These are phyloP conservation scores for Fonsecaea pugnacius DNA, from an alignment of 2,329 filamentous ascomycete species.

Conservation along the genomic window DNA sequence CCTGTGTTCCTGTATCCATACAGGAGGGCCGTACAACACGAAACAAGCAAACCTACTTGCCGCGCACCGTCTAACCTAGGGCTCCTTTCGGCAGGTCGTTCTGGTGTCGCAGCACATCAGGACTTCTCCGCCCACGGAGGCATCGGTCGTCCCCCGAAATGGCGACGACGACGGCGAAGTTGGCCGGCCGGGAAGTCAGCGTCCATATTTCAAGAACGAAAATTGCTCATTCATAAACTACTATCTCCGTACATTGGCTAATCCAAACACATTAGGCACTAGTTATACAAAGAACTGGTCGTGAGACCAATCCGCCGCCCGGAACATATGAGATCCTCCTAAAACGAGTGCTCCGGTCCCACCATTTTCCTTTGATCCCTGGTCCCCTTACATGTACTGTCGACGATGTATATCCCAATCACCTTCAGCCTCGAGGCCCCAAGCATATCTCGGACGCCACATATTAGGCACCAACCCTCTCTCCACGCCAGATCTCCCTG, in stretches of 20 bases:
- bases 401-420: conserved; percentile 7
- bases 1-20: not conserved
- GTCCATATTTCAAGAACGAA: not conserved
- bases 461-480: conserved; percentile 28
- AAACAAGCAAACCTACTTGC: not conserved
- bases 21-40: not conserved
- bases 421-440: not conserved
- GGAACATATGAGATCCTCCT: conserved; percentile 20
- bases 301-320: conserved; percentile 19
- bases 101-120: conserved; percentile 1
- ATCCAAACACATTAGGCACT: conserved; percentile 9
- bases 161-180: not conserved
- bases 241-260: conserved; percentile 6
- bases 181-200: conserved; percentile 1
- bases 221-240: conserved; percentile 1
- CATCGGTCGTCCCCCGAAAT: no score
- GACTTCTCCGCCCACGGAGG: conserved; percentile 7
- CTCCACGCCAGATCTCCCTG: conserved; percentile 20
- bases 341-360: conserved; percentile 9
- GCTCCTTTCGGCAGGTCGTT: conserved; percentile 7
- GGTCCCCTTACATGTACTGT: conserved; percentile 6
- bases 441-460: not conserved
- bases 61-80: not conserved
- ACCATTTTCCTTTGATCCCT: not conserved
- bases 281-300: conserved; percentile 23